Evolutionary conservation across 208 protist genomes (phyloP).

Genomic region (Acanthamoeba healyi): DNA sequence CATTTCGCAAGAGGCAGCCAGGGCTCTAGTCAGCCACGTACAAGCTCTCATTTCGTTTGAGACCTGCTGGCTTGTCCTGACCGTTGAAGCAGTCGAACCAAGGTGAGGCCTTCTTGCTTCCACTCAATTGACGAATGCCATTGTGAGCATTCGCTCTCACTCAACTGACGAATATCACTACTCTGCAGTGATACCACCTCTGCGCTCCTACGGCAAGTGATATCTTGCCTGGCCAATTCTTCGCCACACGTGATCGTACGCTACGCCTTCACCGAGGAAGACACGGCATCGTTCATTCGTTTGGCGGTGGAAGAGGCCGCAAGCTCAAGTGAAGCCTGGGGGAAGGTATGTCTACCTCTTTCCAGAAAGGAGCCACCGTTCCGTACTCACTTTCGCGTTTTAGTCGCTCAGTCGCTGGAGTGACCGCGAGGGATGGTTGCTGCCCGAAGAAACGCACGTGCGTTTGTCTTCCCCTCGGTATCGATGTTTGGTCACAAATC

Average conservation of each 20-base stretch:
- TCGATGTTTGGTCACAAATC: background rate
- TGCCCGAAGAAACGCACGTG: slow-evolving; percentile 1
- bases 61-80: background rate
- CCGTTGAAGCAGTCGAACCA: background rate
- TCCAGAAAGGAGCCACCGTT: background rate
- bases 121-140: too few species aligned
- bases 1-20: background rate
- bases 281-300: background rate
- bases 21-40: background rate
- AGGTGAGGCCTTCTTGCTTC: background rate
- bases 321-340: background rate
- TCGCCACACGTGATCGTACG: background rate
- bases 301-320: background rate
- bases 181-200: background rate
- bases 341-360: background rate
- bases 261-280: slow-evolving; percentile 6
- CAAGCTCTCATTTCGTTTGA: background rate
- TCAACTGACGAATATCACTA: background rate
- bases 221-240: background rate
- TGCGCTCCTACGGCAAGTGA: background rate
- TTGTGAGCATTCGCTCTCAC: background rate
- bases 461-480: background rate
- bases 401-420: slow-evolving; percentile 20
- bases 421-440: slow-evolving; percentile 21
- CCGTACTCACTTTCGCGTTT: background rate